phyloP scores from a whole-genome alignment of 208 protist species.

The Trypanosoma platydactyli region DNA sequence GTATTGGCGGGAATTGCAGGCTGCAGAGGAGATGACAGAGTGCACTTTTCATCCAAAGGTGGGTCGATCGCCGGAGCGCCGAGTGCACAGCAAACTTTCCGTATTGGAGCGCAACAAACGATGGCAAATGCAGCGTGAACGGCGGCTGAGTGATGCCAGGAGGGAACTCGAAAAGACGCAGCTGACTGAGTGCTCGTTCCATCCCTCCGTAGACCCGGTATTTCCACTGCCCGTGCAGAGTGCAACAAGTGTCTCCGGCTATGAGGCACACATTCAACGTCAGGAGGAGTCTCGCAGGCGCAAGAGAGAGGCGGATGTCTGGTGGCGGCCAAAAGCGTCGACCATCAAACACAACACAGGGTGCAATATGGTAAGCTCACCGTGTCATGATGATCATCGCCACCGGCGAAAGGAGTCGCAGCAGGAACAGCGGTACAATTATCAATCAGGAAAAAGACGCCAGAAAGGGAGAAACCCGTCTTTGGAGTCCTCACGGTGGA shows the following conservation, averaged over 20 bases:
- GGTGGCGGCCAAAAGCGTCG: slow-evolving; percentile 44
- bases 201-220: slow-evolving; percentile 46
- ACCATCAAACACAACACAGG: slow-evolving; percentile 19
- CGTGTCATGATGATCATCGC: neutral
- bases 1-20: slow-evolving; percentile 28
- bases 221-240: slow-evolving; percentile 44
- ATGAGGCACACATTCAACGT: slow-evolving; percentile 52
- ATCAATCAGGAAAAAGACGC: slow-evolving; percentile 12
- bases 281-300: slow-evolving; percentile 58
- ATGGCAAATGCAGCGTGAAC: slow-evolving; percentile 44
- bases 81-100: slow-evolving; percentile 24
- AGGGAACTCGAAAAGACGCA: slow-evolving; percentile 31
- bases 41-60: slow-evolving; percentile 71
- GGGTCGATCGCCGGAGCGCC: slow-evolving; percentile 48
- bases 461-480: slow-evolving; percentile 15
- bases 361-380: slow-evolving; percentile 8
- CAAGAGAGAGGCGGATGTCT: slow-evolving; percentile 49
- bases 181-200: slow-evolving; percentile 65
- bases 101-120: slow-evolving; percentile 46
- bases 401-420: neutral
- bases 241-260: slow-evolving; percentile 32
- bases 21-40: slow-evolving; percentile 36
- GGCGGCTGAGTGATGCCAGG: slow-evolving; percentile 38
- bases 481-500: slow-evolving; percentile 10
- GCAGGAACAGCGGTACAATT: too few relatives aligned